phyloP scores from a whole-genome alignment of 2,329 filamentous ascomycete species.

The Diaporthe nobilis region DNA sequence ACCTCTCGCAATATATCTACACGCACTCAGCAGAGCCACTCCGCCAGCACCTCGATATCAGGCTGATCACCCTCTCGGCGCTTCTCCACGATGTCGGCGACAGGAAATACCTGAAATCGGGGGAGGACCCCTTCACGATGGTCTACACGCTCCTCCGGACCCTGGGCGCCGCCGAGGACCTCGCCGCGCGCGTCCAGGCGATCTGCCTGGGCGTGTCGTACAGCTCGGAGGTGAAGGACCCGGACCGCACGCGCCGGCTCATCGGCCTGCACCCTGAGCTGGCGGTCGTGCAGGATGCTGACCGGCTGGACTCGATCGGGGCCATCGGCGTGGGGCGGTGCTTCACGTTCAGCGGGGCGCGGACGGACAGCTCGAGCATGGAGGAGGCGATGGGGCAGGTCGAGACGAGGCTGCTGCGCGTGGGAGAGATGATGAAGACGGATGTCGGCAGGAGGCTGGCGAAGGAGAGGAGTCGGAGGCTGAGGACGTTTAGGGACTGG shows the following conservation, averaged over 20 bases:
- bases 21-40: slow-evolving; percentile 43
- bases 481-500: slow-evolving; percentile 69
- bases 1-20: slow-evolving; percentile 78
- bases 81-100: slow-evolving; percentile 92
- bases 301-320: slow-evolving; percentile 91
- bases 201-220: slow-evolving; percentile 86
- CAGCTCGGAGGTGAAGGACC: slow-evolving; percentile 78
- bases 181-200: slow-evolving; percentile 77
- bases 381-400: slow-evolving; percentile 81
- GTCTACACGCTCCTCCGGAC: slow-evolving; percentile 69
- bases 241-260: slow-evolving; percentile 70
- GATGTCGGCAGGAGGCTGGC: slow-evolving; percentile 67
- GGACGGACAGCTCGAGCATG: slow-evolving; percentile 66
- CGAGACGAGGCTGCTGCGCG: slow-evolving; percentile 78
- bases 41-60: slow-evolving; percentile 57
- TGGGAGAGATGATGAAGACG: slow-evolving; percentile 78
- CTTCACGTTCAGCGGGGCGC: slow-evolving; percentile 82
- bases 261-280: slow-evolving; percentile 79
- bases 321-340: slow-evolving; percentile 85
- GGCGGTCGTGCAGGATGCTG: slow-evolving; percentile 91
- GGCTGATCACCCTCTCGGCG: slow-evolving; percentile 76
- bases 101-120: slow-evolving; percentile 79
- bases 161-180: slow-evolving; percentile 66
- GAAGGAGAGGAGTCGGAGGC: slow-evolving; percentile 64
- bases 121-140: slow-evolving; percentile 69